Evolutionary conservation across 768 basidiomycete genomes (phyloP).

Genomic region (Hortiboletus campestris): DNA sequence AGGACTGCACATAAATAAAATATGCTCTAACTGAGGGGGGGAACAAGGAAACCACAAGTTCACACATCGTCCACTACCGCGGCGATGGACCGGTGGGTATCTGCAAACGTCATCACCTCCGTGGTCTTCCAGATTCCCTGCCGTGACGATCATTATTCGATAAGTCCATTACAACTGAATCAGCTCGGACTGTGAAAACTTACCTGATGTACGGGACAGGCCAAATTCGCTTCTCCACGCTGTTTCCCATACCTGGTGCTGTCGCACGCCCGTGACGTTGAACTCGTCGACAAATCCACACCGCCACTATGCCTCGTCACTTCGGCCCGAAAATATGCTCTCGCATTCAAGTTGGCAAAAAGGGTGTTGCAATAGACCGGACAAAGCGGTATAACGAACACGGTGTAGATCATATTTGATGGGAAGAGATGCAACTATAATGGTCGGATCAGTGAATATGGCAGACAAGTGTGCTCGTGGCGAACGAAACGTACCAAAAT

Average conservation of each 20-base stretch:
- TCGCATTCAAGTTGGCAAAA: conserved; percentile 7
- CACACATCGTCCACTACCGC: too few species aligned
- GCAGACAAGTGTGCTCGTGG: too few species aligned
- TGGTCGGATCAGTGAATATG: neutral
- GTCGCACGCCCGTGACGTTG: too few species aligned
- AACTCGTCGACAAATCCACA: neutral
- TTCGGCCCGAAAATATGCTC: conserved; percentile 7
- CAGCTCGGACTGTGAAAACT: neutral
- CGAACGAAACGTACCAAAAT: conserved; percentile 43
- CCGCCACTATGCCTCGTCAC: neutral
- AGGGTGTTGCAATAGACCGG: conserved; percentile 10
- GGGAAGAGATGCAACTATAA: neutral
- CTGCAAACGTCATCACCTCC: neutral
- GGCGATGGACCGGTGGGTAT: too few species aligned
- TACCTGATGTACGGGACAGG: neutral
- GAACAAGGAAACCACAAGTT: too few species aligned
- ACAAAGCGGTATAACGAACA: conserved; percentile 7
- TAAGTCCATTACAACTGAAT: neutral
- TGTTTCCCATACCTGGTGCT: too few species aligned
- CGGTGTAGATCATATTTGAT: neutral
- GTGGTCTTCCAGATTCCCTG: neutral
- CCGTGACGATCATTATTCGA: neutral
- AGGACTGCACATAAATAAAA: too few species aligned
- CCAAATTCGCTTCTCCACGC: neutral
- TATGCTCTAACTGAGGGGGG: too few species aligned